Evolutionary conservation across 352 stramenopile species (phyloP).

Genomic region (Globisporangium spinosum): DNA sequence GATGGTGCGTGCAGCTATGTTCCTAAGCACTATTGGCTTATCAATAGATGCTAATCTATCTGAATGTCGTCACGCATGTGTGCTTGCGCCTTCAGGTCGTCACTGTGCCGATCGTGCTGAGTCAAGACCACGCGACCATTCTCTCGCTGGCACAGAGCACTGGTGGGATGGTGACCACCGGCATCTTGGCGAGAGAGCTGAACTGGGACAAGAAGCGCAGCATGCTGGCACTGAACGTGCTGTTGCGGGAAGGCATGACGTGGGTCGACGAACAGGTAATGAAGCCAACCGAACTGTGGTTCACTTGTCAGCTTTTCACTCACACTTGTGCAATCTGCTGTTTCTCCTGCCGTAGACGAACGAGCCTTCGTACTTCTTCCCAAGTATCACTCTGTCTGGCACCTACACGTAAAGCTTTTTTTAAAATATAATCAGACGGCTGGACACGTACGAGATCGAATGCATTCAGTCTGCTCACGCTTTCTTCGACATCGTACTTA

Average conservation of each 20-base stretch:
- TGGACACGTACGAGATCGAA: too few species aligned
- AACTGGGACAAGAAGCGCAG: slow-evolving; percentile 91
- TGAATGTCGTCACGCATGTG: background rate
- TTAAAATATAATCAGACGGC: background rate
- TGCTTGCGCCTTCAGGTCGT: slow-evolving; percentile 67
- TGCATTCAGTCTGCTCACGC: background rate
- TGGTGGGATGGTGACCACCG: slow-evolving; percentile 85
- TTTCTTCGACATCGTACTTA: slow-evolving; percentile 34
- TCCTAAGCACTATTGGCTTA: background rate
- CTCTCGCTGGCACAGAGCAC: slow-evolving; percentile 87
- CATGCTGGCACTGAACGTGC: slow-evolving; percentile 88
- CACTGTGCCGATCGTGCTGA: slow-evolving; percentile 93
- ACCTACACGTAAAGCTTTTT: slow-evolving; percentile 51
- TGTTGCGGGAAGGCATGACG: slow-evolving; percentile 94
- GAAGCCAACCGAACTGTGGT: background rate
- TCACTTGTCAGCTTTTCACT: background rate
- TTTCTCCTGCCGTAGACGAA: slow-evolving; percentile 26
- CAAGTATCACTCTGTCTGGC: slow-evolving; percentile 79
- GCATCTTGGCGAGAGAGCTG: slow-evolving; percentile 76
- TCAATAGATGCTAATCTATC: background rate
- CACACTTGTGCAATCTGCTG: background rate
- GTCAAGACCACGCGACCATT: slow-evolving; percentile 92
- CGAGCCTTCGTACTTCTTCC: slow-evolving; percentile 83
- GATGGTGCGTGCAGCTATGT: slow-evolving; percentile 55
- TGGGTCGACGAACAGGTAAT: slow-evolving; percentile 93